Base-by-base conservation (phyloP, 1,284 basidiomycete genomes). In the Erythrobasidium hasegawianum region DNA sequence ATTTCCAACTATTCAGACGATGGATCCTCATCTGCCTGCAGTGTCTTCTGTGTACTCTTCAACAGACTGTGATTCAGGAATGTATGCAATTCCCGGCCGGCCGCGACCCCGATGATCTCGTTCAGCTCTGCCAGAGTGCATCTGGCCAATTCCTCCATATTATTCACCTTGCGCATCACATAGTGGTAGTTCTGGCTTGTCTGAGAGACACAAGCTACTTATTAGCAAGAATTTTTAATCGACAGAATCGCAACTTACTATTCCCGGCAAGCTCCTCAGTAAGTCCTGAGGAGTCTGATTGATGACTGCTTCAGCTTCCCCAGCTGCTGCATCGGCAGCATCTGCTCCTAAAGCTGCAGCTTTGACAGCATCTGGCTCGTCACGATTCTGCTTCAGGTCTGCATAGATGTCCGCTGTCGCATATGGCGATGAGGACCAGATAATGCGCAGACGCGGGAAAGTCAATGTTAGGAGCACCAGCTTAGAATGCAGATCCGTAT, bases 351-450 rank as follows among this genome's bases (percentile, higher is more conserved):
- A 82, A 5, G 85, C 78, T 40, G 91, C 84, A 0, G 93, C 92
- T 43, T 83, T 83, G 5, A 80, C 75, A 10, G 86, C 83, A 70
- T 96, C 88, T 0, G 95, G 96, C 76, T 98, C 92, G 0, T 84
- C 80, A 59, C 85, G 84, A 71, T 88, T 87, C n/a, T 81, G 74
- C 77, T 98, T 98, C 29, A 98, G 85, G 74, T 97, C 95, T 52
- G 85, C 85, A 79, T 97, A 94, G 62, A 97, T 93, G 70, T 93
- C 87, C 0, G 92, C 85, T 0, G 91, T 94, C 26, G 90, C 87
- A 73, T 90, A 90, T 0, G 96, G 92, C 1, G 93, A 97, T 1
- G 91, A 92, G 0, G 92, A 95, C 96, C 96, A 98, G 73, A 98
- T 89, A 74, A 97, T 88, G 33, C 91, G 86, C 1, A 98, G 80